Conservation (phyloP, 2,329 filamentous ascomycete species). For the Endocalyx cinctus region DNA sequence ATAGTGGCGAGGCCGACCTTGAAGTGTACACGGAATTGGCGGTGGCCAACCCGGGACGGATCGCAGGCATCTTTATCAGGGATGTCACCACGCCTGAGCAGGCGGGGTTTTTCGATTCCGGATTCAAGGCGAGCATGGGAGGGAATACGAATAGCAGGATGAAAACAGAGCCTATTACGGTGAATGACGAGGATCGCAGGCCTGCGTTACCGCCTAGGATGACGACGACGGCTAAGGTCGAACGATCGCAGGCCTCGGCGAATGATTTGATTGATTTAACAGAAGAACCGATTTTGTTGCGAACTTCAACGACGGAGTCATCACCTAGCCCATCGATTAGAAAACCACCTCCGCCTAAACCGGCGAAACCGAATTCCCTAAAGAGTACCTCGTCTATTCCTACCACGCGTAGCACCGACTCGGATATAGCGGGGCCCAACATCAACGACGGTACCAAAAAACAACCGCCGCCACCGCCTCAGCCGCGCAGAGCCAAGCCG, state of each 20-base stretch:
- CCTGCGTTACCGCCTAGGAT: slow-evolving; percentile 31
- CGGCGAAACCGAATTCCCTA: slow-evolving; percentile 53
- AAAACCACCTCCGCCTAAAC: slow-evolving; percentile 46
- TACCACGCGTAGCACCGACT: no score
- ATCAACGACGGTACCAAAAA: slow-evolving; percentile 9
- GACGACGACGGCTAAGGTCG: slow-evolving; percentile 17
- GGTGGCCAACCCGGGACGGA: slow-evolving; percentile 72
- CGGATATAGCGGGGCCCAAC: no score
- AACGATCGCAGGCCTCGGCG: slow-evolving; percentile 26
- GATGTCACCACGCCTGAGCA: slow-evolving; percentile 82
- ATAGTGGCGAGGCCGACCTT: slow-evolving; percentile 93
- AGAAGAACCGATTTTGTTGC: slow-evolving; percentile 42
- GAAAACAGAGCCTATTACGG: no score
- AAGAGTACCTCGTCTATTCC: slow-evolving; percentile 34
- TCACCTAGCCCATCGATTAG: slow-evolving; percentile 19
- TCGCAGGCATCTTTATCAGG: slow-evolving; percentile 86
- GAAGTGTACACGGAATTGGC: slow-evolving; percentile 97
- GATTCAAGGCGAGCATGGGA: slow-evolving; percentile 29
- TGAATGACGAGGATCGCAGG: slow-evolving; percentile 17
- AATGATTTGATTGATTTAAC: slow-evolving; percentile 60
- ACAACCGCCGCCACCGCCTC: slow-evolving; percentile 29
- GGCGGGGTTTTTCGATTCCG: slow-evolving; percentile 72
- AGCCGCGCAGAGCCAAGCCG: slow-evolving; percentile 28
- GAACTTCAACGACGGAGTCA: slow-evolving; percentile 29
- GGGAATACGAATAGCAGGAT: no score